Percentiles rank a stretch among this genome's conserved stretches.
phyloP scores from a whole-genome alignment of 768 basidiomycete species.

The Crassisporium funariophilum region DNA sequence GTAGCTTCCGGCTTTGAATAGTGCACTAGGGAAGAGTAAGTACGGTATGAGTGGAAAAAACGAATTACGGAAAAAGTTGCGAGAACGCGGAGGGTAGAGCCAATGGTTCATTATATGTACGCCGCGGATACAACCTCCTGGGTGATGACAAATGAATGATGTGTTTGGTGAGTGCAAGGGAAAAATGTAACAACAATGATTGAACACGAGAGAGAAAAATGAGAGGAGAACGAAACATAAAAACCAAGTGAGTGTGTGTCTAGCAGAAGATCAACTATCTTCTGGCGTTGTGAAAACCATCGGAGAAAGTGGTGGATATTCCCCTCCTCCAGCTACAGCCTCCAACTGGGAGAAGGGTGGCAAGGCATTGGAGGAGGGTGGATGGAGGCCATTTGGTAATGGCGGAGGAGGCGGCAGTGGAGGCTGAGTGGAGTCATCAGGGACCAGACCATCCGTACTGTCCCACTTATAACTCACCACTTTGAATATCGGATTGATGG shows the following conservation, averaged over 20 bases:
- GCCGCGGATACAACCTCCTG: constrained; percentile 45
- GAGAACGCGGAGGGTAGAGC: constrained; percentile 29
- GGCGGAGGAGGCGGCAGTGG: constrained; percentile 60
- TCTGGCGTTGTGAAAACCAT: constrained; percentile 65
- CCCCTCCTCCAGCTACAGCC: constrained; percentile 79
- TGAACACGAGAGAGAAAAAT: constrained; percentile 20
- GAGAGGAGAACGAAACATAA: constrained; percentile 20
- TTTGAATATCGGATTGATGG: constrained; percentile 88
- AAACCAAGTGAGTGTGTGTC: constrained; percentile 26
- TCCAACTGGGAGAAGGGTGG: constrained; percentile 83
- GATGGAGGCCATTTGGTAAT: constrained; percentile 24
- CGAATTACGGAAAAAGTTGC: constrained; percentile 27
- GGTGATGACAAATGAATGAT: constrained; percentile 35
- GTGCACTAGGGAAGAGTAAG: constrained; percentile 47
- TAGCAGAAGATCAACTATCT: constrained; percentile 31
- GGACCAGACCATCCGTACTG: constrained; percentile 35
- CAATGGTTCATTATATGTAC: constrained; percentile 41
- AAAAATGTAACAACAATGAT: constrained; percentile 17
- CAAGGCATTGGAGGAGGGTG: constrained; percentile 49
- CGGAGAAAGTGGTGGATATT: constrained; percentile 70
- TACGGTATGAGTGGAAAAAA: constrained; percentile 35
- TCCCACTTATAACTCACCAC: constrained; percentile 69
- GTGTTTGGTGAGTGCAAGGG: constrained; percentile 21
- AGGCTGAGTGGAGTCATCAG: constrained; percentile 48
- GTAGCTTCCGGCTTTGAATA: constrained; percentile 48